phyloP scores from a whole-genome alignment of 2,329 filamentous ascomycete genomes.

The Aspergillus pseudoviridinutans region DNA sequence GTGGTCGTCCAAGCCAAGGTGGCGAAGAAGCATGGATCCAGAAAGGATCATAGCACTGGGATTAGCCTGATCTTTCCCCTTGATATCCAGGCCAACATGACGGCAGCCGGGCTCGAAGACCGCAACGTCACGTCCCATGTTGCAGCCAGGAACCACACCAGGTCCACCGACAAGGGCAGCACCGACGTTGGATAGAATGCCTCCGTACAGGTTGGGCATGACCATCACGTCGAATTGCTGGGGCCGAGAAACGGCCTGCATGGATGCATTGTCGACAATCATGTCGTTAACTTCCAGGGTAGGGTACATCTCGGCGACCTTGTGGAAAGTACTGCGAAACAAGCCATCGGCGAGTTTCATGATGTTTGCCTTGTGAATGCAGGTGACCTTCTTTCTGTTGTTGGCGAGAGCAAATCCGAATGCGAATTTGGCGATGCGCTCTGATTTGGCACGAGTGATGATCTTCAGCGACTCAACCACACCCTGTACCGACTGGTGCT shows the following conservation, averaged over 20 bases:
- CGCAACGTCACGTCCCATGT: slow-evolving; percentile 98
- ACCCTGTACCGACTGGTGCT: slow-evolving; percentile 94
- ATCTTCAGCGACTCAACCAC: slow-evolving; percentile 99
- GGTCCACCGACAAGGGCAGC: slow-evolving; percentile 95
- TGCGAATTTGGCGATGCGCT: slow-evolving; percentile 98
- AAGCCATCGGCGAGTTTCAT: slow-evolving; percentile 99
- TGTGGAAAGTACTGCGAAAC: slow-evolving; percentile 96
- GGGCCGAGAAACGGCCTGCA: slow-evolving; percentile 94
- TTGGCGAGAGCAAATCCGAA: slow-evolving; percentile 98
- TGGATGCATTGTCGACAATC: slow-evolving; percentile 99
- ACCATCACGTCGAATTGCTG: slow-evolving; percentile 99
- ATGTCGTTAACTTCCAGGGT: slow-evolving; percentile 96
- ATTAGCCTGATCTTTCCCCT: slow-evolving; percentile 99
- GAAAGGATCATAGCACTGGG: slow-evolving; percentile 93
- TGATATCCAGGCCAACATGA: slow-evolving; percentile 98
- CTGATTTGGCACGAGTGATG: slow-evolving; percentile 97
- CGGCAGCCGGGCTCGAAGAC: slow-evolving; percentile 99
- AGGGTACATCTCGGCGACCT: slow-evolving; percentile 89
- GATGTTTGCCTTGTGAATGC: slow-evolving; percentile 99
- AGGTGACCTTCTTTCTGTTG: slow-evolving; percentile 98
- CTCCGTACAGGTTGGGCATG: slow-evolving; percentile 99
- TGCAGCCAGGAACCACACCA: slow-evolving; percentile 96
- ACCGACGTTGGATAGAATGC: slow-evolving; percentile 98
- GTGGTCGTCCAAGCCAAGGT: slow-evolving; percentile 95
- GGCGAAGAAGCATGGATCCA: slow-evolving; percentile 93